Conservation (phyloP, 208 protist species). For the Novymonas esmeraldas region DNA sequence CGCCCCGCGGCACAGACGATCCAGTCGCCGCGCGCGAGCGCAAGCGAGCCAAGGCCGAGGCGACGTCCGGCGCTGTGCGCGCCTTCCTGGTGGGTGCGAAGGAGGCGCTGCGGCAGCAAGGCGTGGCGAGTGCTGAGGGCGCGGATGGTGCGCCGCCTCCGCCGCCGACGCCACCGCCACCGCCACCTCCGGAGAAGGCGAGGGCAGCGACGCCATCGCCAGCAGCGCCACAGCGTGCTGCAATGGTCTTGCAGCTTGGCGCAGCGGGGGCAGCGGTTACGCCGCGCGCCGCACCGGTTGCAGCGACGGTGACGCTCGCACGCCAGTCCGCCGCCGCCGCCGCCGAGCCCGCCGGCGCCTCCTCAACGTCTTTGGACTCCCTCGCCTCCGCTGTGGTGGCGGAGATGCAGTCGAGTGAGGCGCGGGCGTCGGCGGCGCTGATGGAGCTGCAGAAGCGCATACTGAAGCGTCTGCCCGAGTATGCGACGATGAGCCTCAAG, state of each 20-base stretch:
- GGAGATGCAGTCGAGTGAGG: slow-evolving; percentile 15
- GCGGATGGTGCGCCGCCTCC: background rate
- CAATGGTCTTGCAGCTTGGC: background rate
- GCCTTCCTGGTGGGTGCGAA: slow-evolving; percentile 6
- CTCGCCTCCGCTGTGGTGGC: slow-evolving; percentile 27
- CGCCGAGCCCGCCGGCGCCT: background rate
- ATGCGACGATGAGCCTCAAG: slow-evolving; percentile 56
- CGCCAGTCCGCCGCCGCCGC: background rate
- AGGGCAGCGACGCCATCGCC: too few species aligned
- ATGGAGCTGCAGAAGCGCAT: slow-evolving; percentile 69
- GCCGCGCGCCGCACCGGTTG: background rate
- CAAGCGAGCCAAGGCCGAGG: slow-evolving; percentile 21
- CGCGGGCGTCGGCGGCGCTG: slow-evolving; percentile 37
- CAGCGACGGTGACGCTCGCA: background rate
- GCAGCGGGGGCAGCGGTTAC: background rate
- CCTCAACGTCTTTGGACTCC: slow-evolving; percentile 6
- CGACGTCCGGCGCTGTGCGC: slow-evolving; percentile 12
- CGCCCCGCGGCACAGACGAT: background rate
- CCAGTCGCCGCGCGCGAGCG: slow-evolving; percentile 9
- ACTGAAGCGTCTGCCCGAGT: slow-evolving; percentile 68
- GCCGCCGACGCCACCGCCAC: background rate
- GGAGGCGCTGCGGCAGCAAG: slow-evolving; percentile 19
- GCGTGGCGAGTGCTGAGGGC: background rate
- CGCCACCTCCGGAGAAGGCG: too few species aligned
- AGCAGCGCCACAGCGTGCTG: background rate